Evolutionary conservation across 306 rosid species (phyloP).

Genomic region (Phaseolus lunatus): DNA sequence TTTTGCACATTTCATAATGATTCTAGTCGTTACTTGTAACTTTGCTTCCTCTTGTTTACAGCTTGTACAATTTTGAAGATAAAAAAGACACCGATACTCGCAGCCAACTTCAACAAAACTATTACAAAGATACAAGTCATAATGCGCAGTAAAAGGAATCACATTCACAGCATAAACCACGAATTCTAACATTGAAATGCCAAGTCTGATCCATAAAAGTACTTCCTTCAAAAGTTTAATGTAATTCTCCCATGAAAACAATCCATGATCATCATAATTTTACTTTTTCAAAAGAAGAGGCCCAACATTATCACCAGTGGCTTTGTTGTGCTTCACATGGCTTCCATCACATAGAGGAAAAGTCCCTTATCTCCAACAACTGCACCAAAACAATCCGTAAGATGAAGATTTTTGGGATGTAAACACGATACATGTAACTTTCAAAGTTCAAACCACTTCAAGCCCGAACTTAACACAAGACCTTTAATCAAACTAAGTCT

Average conservation of each 20-base stretch:
- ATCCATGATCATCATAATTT: conserved; percentile 24
- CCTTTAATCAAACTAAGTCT: not conserved
- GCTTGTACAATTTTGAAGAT: conserved; percentile 27
- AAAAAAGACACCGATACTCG: not conserved
- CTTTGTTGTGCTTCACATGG: conserved; percentile 95
- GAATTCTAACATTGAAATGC: conserved; percentile 29
- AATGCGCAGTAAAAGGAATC: conserved; percentile 6
- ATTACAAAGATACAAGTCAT: not conserved
- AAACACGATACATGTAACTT: conserved; percentile 6
- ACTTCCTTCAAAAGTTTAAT: not conserved
- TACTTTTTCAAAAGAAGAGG: conserved; percentile 84
- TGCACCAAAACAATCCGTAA: conserved; percentile 45
- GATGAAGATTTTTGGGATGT: conserved; percentile 13
- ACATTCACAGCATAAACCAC: not conserved
- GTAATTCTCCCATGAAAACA: conserved; percentile 1
- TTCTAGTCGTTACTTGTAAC: conserved; percentile 4
- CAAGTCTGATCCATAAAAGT: conserved; percentile 27
- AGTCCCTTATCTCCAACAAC: conserved; percentile 94
- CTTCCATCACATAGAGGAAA: conserved; percentile 91
- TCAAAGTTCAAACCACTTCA: not conserved
- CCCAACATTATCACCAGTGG: conserved; percentile 89
- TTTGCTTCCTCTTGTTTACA: conserved; percentile 10
- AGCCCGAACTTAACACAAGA: not conserved
- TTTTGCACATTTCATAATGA: too few species aligned
- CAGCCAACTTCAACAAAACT: not conserved